These are phyloP conservation scores for Prunus salicina DNA, from an alignment of 306 rosid species.

Conservation along the genomic window DNA sequence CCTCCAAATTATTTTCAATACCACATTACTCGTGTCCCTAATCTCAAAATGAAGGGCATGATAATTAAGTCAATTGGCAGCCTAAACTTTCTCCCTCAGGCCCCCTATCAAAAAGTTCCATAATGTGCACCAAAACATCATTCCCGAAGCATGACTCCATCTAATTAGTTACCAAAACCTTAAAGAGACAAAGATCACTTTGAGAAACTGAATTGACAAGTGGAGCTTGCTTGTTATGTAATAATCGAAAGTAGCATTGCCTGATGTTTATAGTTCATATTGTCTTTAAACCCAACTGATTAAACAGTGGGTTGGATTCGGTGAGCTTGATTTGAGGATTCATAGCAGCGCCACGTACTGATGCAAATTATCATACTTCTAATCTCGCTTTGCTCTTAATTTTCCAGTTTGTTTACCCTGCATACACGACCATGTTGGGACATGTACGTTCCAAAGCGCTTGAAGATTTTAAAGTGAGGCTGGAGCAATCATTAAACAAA, in stretches of 20 bases:
- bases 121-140: background rate
- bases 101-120: background rate
- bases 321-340: background rate
- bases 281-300: background rate
- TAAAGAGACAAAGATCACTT: background rate
- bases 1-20: background rate
- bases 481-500: constrained; percentile 42
- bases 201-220: too few species aligned
- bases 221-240: background rate
- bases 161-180: background rate
- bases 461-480: constrained; percentile 45
- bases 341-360: too few species aligned
- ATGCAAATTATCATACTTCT: background rate
- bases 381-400: constrained; percentile 9
- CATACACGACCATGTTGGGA: constrained; percentile 60
- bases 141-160: background rate
- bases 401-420: constrained; percentile 68
- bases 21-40: background rate
- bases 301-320: background rate
- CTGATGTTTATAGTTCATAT: background rate
- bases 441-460: constrained; percentile 58
- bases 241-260: background rate
- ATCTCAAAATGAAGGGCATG: background rate
- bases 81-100: background rate
- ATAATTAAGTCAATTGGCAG: background rate